phyloP scores from a whole-genome alignment of 345 rosid species.

The Eucalyptus cladocalyx region DNA sequence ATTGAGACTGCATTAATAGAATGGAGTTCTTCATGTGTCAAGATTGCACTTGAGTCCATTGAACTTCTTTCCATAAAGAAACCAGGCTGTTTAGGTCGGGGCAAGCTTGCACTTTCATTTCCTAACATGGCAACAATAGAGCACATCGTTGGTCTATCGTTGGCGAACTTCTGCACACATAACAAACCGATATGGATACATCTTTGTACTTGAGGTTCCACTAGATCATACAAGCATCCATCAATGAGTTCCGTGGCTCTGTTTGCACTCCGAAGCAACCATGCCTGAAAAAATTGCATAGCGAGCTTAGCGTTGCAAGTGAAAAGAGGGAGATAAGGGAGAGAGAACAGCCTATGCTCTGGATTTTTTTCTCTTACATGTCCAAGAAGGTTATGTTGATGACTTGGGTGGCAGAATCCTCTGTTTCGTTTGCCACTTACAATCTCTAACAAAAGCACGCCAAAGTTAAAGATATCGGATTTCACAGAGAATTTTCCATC shows the following conservation, averaged over 20 bases:
- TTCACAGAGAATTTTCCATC: slow-evolving; percentile 1
- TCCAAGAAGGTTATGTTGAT: slow-evolving; percentile 5
- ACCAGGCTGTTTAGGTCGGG: slow-evolving; percentile 9
- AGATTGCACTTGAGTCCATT: not conserved
- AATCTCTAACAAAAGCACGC: slow-evolving; percentile 35
- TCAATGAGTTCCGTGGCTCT: slow-evolving; percentile 1
- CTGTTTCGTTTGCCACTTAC: slow-evolving; percentile 31
- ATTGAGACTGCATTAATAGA: not conserved
- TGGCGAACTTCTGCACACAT: slow-evolving; percentile 11
- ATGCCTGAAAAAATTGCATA: not conserved
- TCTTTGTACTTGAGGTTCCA: not conserved
- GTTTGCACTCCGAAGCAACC: slow-evolving; percentile 7
- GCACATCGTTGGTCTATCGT: slow-evolving; percentile 7
- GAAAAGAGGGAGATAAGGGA: not conserved
- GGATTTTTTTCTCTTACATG: not conserved
- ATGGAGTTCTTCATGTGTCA: not conserved
- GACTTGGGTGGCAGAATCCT: slow-evolving; percentile 20
- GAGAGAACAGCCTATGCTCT: not conserved
- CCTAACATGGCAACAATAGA: slow-evolving; percentile 1
- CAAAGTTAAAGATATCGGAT: slow-evolving; percentile 36
- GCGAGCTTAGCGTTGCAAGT: not conserved
- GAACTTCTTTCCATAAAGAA: not conserved
- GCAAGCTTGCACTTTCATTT: not conserved
- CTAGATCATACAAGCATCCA: not conserved
- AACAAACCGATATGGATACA: slow-evolving; percentile 9